A percentile compares a stretch with the other conserved stretches of the same genome.
Conservation (phyloP, 108 stramenopile species). For the Cyclotella cryptica region DNA sequence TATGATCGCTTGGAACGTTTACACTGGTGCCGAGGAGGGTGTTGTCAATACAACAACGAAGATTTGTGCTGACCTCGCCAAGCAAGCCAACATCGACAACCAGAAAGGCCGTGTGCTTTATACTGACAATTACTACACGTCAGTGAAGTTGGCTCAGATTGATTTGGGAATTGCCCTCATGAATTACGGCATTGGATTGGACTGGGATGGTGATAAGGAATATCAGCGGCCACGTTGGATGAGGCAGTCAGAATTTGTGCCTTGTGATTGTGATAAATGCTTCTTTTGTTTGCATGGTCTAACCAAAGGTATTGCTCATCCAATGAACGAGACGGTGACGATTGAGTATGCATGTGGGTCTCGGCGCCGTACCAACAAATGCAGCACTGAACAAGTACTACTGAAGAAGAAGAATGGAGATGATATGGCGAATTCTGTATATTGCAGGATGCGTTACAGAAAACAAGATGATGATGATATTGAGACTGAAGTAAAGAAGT, state of each 20-base stretch:
- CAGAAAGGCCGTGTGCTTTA: too few relatives aligned
- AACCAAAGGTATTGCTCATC: slow-evolving; percentile 3
- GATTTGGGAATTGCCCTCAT: slow-evolving; percentile 20
- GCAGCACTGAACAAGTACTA: background rate
- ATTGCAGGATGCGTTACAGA: too few relatives aligned
- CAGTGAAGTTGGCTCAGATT: too few relatives aligned
- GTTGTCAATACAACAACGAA: too few relatives aligned
- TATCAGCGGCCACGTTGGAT: slow-evolving; percentile 9
- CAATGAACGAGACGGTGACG: background rate
- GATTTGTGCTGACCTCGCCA: too few relatives aligned
- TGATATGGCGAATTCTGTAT: background rate
- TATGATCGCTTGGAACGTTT: too few relatives aligned
- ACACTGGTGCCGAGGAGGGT: too few relatives aligned
- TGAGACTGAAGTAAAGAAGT: too few relatives aligned
- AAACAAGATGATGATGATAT: too few relatives aligned
- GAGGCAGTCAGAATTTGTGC: slow-evolving; percentile 14
- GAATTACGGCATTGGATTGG: slow-evolving; percentile 17
- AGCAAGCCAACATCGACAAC: too few relatives aligned
- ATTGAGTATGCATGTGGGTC: slow-evolving; percentile 11
- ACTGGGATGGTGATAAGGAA: slow-evolving; percentile 13
- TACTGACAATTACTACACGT: too few relatives aligned
- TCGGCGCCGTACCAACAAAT: background rate
- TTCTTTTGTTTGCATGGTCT: slow-evolving; percentile 21
- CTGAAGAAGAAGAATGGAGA: slow-evolving; percentile 4
- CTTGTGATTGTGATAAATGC: slow-evolving; percentile 23